Evolutionary conservation across 2,329 filamentous ascomycete genomes (phyloP), one percentile per base, ranked within the genome.

Genomic region (Lecanoromycetidae sp.): DNA sequence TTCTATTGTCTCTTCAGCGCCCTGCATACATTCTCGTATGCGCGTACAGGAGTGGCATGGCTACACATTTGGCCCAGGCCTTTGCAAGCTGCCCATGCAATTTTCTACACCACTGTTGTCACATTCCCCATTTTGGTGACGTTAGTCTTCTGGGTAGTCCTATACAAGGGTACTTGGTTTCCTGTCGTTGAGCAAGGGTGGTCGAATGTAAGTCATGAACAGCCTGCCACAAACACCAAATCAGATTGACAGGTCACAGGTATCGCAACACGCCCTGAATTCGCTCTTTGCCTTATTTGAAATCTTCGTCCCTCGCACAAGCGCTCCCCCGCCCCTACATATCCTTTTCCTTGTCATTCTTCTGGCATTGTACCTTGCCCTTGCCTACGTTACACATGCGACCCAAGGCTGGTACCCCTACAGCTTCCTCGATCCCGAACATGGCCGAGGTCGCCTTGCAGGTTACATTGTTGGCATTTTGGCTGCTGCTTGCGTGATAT

Each of bases 401-500:
- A 80, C 79, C 0, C 71, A 87, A 61, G 76, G 76, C 2, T 85
- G 82, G 60, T 93, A 88, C 62, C 74, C 82, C 0, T 94, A 94
- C 66, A 61, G 58, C 49, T 94, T 94, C 65, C 73, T 94, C n/a
- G 72, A 94, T 60, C 71, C 78, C 1, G 63, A 74, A 41, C 71
- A 72, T 13, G 60, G 70, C 46, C 60, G 57, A 23, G 73, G 70
- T 0, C 65, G 70, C 5, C 77, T 87, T 3, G 75, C 77, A 1
- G 82, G 68, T 2, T 85, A 84, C 58, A 74, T 77, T 41, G 63
- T 84, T 41, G 74, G 73, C 6, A 77, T 82, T 39, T 64, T 73
- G 64, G 75, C 72, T 67, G 53, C 75, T 58, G 62, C 72, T 64
- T 42, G 69, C 29, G 55, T 79, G 19, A 62, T 79, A 30, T 82